Conservation (phyloP, 1,284 basidiomycete genomes). For the Lentinus polychrous region DNA sequence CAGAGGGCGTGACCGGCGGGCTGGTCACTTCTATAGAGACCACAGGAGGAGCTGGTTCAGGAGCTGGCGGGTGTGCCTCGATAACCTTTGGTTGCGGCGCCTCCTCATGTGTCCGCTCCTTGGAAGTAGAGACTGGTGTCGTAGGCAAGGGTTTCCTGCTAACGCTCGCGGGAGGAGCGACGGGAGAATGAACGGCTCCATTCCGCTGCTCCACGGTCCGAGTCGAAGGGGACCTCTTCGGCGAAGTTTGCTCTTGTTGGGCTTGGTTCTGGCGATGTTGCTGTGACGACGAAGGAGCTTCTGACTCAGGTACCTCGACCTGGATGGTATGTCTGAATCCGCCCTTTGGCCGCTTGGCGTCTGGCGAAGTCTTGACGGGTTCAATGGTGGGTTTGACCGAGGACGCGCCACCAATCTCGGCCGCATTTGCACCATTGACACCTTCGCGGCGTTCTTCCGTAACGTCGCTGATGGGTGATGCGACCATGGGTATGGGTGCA, state of each 20-base stretch:
- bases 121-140: slow-evolving; percentile 12
- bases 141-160: slow-evolving; percentile 17
- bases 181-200: not conserved
- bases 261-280: slow-evolving; percentile 20
- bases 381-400: slow-evolving; percentile 18
- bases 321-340: slow-evolving; percentile 82
- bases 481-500: slow-evolving; percentile 7
- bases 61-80: slow-evolving; percentile 1
- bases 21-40: slow-evolving; percentile 43
- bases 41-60: slow-evolving; percentile 24
- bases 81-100: slow-evolving; percentile 3
- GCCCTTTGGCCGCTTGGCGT: slow-evolving; percentile 33
- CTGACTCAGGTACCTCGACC: slow-evolving; percentile 71
- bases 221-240: slow-evolving; percentile 23
- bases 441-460: slow-evolving; percentile 12
- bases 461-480: slow-evolving; percentile 6
- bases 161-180: slow-evolving; percentile 6
- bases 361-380: slow-evolving; percentile 25
- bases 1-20: slow-evolving; percentile 34
- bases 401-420: slow-evolving; percentile 2
- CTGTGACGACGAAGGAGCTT: slow-evolving; percentile 13
- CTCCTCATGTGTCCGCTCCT: slow-evolving; percentile 10
- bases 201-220: slow-evolving; percentile 10
- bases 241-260: slow-evolving; percentile 13
- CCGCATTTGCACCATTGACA: slow-evolving; percentile 6